phyloP scores from a whole-genome alignment of 768 basidiomycete genomes.

The Crucibulum laeve region DNA sequence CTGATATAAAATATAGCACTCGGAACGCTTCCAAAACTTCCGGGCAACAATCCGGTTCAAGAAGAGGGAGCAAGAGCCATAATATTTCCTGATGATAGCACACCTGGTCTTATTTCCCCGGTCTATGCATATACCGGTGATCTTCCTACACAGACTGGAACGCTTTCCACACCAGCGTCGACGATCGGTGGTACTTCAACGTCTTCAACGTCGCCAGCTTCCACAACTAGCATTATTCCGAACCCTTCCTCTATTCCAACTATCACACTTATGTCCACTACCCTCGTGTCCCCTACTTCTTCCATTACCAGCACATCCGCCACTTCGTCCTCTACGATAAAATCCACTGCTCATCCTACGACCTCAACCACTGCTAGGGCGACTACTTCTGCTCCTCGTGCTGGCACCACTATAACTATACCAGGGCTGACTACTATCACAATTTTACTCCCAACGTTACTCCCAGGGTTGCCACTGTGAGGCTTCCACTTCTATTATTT shows the following conservation, averaged over 20 bases:
- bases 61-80: constrained; percentile 17
- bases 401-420: neutral
- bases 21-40: constrained; percentile 29
- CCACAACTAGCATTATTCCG: neutral
- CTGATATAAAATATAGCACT: constrained; percentile 23
- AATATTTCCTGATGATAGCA: constrained; percentile 14
- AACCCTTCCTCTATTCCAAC: neutral
- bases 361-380: neutral
- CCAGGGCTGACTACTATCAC: neutral
- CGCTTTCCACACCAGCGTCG: neutral
- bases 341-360: neutral
- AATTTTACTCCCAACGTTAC: neutral
- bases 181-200: neutral
- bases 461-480: neutral
- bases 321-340: neutral
- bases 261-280: neutral
- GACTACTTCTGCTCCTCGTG: neutral
- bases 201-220: neutral
- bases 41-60: constrained; percentile 38
- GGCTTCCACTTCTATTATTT: too few species aligned
- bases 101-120: constrained; percentile 27
- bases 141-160: constrained; percentile 4
- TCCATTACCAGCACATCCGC: neutral
- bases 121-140: constrained; percentile 30
- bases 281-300: neutral